Base-by-base conservation (phyloP, 331 rosid genomes). In the Malus hybrid region DNA sequence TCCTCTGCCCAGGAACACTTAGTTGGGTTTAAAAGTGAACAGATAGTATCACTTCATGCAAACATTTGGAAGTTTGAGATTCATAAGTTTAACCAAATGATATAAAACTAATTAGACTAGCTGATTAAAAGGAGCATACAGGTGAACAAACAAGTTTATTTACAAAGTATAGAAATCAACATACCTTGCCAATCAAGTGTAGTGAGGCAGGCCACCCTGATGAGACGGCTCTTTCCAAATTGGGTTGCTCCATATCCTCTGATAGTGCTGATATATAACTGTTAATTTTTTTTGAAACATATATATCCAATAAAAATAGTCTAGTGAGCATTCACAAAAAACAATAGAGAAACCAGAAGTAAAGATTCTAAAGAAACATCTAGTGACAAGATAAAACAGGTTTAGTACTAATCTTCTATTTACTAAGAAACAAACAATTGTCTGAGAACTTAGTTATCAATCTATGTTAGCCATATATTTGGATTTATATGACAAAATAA, bases 171-270 rank as follows among this genome's bases (percentile, higher is more conserved):
- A 65, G 68, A 61, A 33, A 70, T 29, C 33, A 44, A 62, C 76
- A 65, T 80, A 90, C 99, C 97, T 94, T 94, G 67, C 99, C 99
- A 77, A 94, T 94, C 93, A 94, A 86, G 85, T 94, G 99, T 71
- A 94, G 63, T 34, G 96, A 70, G 77, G 96, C 93, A 48, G 98
- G 99, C 97, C 97, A 94, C 57, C 95, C 95, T 68, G 87, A 85
- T 73, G 97, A 89, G 81, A 90, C 87, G 12, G 92, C 86, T 70
- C 63, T 84, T 81, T 81, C 82, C 72, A 92, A 82, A 85, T 77
- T 84, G 58, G 86, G 82, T 68, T 88, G 89, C 66, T 86, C 92
- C 58, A 50, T 72, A 63, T 78, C 88, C 73, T 89, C 96, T 61
- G 95, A 86, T 67, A 94, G 85, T 70, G 96, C 97, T 68, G 99